These are phyloP conservation scores for Anthracocystis panici-leucophaei DNA, from an alignment of 1,284 basidiomycete genomes.

Conservation along the genomic window DNA sequence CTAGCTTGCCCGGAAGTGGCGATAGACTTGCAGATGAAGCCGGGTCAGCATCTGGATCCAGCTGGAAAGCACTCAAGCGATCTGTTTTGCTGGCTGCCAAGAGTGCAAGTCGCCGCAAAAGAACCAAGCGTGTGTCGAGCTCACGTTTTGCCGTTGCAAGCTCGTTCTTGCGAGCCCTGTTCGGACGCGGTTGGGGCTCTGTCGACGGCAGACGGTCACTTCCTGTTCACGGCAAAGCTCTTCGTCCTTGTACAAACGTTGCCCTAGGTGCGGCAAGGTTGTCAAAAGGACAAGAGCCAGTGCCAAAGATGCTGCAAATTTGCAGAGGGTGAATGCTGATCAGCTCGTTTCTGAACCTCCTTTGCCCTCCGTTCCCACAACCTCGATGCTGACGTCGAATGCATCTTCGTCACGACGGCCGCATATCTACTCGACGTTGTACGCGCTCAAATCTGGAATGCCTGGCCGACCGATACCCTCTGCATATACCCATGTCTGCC, in stretches of 20 bases:
- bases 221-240: background rate
- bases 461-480: constrained; percentile 66
- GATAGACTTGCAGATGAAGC: background rate
- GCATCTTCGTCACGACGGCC: constrained; percentile 16
- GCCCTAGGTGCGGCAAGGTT: constrained; percentile 31
- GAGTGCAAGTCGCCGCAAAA: background rate
- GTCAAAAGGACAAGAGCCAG: constrained; percentile 7
- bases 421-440: constrained; percentile 14
- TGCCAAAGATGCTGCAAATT: background rate
- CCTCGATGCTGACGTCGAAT: background rate
- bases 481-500: constrained; percentile 71
- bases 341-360: constrained; percentile 17
- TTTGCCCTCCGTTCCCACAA: constrained; percentile 14
- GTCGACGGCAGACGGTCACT: background rate
- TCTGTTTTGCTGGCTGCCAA: background rate
- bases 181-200: constrained; percentile 8
- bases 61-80: constrained; percentile 29
- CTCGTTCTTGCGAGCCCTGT: constrained; percentile 25
- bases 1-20: too few species aligned
- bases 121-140: background rate
- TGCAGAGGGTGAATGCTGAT: constrained; percentile 18
- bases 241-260: constrained; percentile 5
- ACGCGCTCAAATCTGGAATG: constrained; percentile 2
- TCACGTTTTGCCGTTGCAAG: constrained; percentile 6
- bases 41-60: background rate